Evolutionary conservation across 306 rosid species (phyloP).

Genomic region (Dicorynia guianensis): DNA sequence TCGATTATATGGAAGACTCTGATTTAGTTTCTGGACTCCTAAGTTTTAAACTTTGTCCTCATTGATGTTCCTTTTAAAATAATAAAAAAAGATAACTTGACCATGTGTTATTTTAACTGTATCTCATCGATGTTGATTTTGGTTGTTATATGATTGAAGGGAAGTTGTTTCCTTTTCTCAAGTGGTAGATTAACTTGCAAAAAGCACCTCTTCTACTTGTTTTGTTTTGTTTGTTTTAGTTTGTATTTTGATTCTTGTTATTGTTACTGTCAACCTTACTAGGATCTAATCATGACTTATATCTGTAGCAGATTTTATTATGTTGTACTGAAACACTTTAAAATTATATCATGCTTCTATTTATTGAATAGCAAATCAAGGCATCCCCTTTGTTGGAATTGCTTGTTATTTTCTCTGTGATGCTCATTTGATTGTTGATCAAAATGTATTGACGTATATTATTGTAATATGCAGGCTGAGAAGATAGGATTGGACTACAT

Average conservation of each 20-base stretch:
- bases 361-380: too few relatives aligned
- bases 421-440: neutral
- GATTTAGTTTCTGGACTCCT: neutral
- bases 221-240: neutral
- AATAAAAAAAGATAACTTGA: neutral
- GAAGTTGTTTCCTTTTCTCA: neutral
- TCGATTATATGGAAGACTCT: neutral
- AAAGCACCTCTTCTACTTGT: too few relatives aligned
- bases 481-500: slow-evolving; percentile 66
- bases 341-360: too few relatives aligned
- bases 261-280: too few relatives aligned
- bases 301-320: too few relatives aligned
- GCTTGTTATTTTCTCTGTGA: neutral
- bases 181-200: neutral
- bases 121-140: neutral
- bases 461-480: slow-evolving; percentile 53
- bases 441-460: neutral
- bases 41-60: neutral
- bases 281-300: too few relatives aligned
- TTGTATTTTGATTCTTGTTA: neutral
- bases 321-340: too few relatives aligned
- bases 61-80: neutral
- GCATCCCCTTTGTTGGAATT: neutral
- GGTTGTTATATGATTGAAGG: neutral
- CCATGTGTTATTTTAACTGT: neutral